phyloP scores from a whole-genome alignment of 2,329 filamentous ascomycete genomes.

The Colletotrichum horii region DNA sequence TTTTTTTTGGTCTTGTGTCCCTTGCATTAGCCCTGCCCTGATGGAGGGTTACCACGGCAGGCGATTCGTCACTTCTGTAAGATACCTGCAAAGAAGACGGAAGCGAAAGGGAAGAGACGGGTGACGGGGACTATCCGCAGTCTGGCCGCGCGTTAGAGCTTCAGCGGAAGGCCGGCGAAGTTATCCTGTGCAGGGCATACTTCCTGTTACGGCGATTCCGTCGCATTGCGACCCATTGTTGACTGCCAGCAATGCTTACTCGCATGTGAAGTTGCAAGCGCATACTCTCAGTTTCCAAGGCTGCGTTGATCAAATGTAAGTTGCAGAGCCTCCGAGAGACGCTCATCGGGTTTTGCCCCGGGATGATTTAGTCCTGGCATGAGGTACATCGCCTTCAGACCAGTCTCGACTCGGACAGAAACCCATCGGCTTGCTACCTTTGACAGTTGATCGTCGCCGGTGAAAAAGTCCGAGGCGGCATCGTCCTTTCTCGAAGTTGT shows the following conservation, averaged over 20 bases:
- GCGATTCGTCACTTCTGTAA: not conserved
- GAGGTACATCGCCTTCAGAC: not conserved
- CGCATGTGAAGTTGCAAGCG: constrained; percentile 3
- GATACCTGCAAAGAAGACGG: constrained; percentile 7
- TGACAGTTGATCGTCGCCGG: not conserved
- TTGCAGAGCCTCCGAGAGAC: not conserved
- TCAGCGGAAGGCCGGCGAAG: not conserved
- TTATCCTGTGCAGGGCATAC: not conserved
- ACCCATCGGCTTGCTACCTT: not conserved
- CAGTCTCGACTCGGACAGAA: not conserved
- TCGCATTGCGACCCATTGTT: not conserved
- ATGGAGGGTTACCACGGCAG: not conserved
- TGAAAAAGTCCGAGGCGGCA: not conserved
- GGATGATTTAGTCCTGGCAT: not conserved
- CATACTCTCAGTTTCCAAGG: not conserved
- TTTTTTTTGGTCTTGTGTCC: constrained; percentile 8
- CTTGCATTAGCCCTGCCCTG: constrained; percentile 18
- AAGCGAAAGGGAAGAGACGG: constrained; percentile 6
- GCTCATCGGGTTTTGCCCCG: not conserved
- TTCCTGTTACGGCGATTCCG: not conserved
- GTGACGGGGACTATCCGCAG: constrained; percentile 7
- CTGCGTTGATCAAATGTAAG: not conserved
- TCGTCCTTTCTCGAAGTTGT: not conserved
- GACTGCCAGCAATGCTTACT: not conserved
- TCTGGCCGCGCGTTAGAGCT: constrained; percentile 1